phyloP scores from a whole-genome alignment of 495 filamentous ascomycete genomes.

The Rostrohypoxylon terebratum region DNA sequence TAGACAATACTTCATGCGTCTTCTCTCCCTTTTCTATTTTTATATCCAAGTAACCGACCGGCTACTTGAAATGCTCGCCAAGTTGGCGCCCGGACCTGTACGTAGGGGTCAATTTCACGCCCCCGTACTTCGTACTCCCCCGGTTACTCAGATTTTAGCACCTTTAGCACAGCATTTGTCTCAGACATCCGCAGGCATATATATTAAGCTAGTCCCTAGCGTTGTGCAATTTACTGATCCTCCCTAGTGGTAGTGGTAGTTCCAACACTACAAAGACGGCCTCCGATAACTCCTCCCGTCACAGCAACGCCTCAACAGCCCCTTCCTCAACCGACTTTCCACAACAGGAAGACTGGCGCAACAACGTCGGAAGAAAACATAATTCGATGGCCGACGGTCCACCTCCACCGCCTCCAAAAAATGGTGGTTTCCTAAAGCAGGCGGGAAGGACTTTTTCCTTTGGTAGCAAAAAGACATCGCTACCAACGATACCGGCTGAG shows the following conservation, averaged over 20 bases:
- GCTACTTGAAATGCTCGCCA: constrained; percentile 48
- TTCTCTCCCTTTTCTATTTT: constrained; percentile 27
- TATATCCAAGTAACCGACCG: constrained; percentile 46
- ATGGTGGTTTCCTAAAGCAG: constrained; percentile 68
- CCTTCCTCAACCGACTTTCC: constrained; percentile 76
- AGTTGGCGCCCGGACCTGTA: constrained; percentile 51
- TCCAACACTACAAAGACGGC: constrained; percentile 72
- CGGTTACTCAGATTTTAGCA: constrained; percentile 52
- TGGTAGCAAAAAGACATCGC: constrained; percentile 64
- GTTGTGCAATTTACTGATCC: constrained; percentile 49
- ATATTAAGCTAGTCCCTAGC: constrained; percentile 42
- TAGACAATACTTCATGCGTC: constrained; percentile 18
- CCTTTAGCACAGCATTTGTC: constrained; percentile 51
- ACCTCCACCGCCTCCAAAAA: constrained; percentile 66
- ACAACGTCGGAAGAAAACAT: constrained; percentile 56
- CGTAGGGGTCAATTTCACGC: constrained; percentile 51
- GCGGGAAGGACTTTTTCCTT: constrained; percentile 83
- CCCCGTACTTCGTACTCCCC: constrained; percentile 25
- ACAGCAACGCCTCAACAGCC: constrained; percentile 78
- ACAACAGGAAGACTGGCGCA: constrained; percentile 65
- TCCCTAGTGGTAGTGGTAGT: constrained; percentile 69
- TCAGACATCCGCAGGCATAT: constrained; percentile 36
- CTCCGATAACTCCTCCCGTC: constrained; percentile 74
- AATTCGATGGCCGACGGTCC: constrained; percentile 64
- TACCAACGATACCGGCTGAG: constrained; percentile 58